Conservation (phyloP, 2,329 filamentous ascomycete species). For the Incumbomyces delicatus region DNA sequence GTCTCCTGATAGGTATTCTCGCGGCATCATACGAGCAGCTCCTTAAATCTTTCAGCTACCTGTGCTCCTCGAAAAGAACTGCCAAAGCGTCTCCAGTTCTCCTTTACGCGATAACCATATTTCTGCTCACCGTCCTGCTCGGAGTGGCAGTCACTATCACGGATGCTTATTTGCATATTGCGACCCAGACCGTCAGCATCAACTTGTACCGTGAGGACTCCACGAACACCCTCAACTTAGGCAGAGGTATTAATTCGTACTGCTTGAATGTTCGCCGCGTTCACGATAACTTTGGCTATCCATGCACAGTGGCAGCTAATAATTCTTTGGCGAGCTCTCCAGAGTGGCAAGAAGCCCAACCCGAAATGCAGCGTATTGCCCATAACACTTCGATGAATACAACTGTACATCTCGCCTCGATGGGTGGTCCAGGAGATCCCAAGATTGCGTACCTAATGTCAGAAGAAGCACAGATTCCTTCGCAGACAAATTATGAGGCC, state of each 20-base stretch:
- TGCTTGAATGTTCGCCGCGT: slow-evolving; percentile 14
- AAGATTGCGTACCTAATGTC: slow-evolving; percentile 15
- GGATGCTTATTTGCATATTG: slow-evolving; percentile 17
- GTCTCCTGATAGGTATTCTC: slow-evolving; percentile 16
- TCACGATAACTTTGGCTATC: slow-evolving; percentile 16
- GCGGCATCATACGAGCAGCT: slow-evolving; percentile 17
- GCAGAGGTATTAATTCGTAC: slow-evolving; percentile 12
- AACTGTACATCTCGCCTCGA: slow-evolving; percentile 11
- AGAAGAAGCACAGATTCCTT: slow-evolving; percentile 8
- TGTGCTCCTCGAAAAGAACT: slow-evolving; percentile 6
- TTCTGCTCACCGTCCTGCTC: slow-evolving; percentile 12
- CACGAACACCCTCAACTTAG: slow-evolving; percentile 13
- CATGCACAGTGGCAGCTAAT: slow-evolving; percentile 13
- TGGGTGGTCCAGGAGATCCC: neutral
- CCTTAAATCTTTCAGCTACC: slow-evolving; percentile 14
- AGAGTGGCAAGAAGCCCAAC: slow-evolving; percentile 10
- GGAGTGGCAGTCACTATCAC: slow-evolving; percentile 13
- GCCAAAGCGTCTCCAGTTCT: slow-evolving; percentile 13
- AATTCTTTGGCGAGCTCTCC: slow-evolving; percentile 5
- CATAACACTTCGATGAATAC: slow-evolving; percentile 12
- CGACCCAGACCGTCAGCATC: slow-evolving; percentile 7
- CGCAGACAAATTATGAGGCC: slow-evolving; percentile 13
- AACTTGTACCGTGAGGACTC: too few relatives aligned
- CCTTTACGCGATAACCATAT: slow-evolving; percentile 10
- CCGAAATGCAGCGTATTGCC: slow-evolving; percentile 15